Base-by-base conservation (phyloP, 2,329 filamentous ascomycete species). In the Aspergillus sp. region DNA sequence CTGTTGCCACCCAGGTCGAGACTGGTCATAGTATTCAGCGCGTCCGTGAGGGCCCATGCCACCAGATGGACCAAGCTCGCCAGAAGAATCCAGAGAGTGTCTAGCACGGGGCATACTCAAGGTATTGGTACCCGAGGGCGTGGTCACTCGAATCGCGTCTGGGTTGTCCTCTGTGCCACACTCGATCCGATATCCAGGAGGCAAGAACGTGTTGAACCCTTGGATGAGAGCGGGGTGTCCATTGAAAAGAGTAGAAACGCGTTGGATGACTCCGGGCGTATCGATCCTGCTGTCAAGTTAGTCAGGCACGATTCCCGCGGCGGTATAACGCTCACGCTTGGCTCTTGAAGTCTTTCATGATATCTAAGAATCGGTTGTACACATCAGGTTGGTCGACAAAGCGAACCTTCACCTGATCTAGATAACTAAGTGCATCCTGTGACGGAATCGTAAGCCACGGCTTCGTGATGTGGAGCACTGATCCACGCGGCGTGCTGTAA, bases 321-420 rank as follows among this genome's bases (percentile, higher is more conserved):
- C 51, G 61, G 57, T 28, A 47, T 43, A 47, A 50, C 58, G 84
- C 90, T 79, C 82, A 93, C 86, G 93, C 92, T 79, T 97, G 94
- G 70, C 92, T 97, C 79, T 99, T 99, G 76, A 99, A 99, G 70
- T 99, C 95, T 73, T 99, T 99, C 95, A 99, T 99, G 52, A 99
- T 99, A 69, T 99, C 95, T 49, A 99, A 80, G 70, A 99, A 98
- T 39, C 91, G 85, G 72, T 98, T 98, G 72, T 99, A 99, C 0
- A 99, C 95, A 76, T 98, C 94, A 4, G 95, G 93, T 67, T 97
- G 92, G 65, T 98, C 94, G 62, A 92, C 91, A 69, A 99, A 99
- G 72, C 97, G 93, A 28, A 98, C 93, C 78, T 99, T 99, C 65
- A 99, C 95, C 77, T 98, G 95, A 73, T 99, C 95, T 23, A 99